Evolutionary conservation across 2,329 filamentous ascomycete species (phyloP).

Genomic region (Ophiostoma fasciatum): DNA sequence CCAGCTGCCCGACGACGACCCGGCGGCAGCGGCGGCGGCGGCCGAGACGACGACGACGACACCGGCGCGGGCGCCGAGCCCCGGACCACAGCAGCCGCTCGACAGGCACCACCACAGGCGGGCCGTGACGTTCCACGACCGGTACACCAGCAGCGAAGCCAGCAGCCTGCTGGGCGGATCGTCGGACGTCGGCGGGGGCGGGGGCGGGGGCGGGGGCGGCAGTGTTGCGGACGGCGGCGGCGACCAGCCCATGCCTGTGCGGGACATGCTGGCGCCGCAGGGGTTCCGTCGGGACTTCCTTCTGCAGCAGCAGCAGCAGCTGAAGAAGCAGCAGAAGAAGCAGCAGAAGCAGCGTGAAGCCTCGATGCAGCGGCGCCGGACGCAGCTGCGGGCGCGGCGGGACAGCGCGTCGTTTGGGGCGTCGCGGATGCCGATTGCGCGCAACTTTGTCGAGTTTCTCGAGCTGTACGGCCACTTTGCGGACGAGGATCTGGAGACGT

Average conservation of each 20-base stretch:
- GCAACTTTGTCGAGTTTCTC: conserved; percentile 61
- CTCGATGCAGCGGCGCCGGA: conserved; percentile 8
- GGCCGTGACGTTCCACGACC: conserved; percentile 52
- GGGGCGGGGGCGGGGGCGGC: conserved; percentile 10
- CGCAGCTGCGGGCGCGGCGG: conserved; percentile 7
- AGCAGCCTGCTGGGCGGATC: not conserved
- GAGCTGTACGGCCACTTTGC: conserved; percentile 65
- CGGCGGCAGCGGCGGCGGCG: not conserved
- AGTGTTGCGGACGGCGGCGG: conserved; percentile 15
- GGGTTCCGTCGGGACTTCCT: conserved; percentile 35
- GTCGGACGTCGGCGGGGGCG: not conserved
- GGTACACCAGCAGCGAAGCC: conserved; percentile 10
- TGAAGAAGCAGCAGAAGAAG: conserved; percentile 22
- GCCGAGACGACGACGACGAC: not conserved
- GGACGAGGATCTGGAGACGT: conserved; percentile 50
- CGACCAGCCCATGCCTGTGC: conserved; percentile 13
- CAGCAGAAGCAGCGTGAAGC: conserved; percentile 20
- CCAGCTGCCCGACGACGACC: too few species aligned
- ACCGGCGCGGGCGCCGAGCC: not conserved
- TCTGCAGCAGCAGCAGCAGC: conserved; percentile 21
- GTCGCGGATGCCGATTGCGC: conserved; percentile 37
- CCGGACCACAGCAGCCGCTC: not conserved
- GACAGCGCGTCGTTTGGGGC: conserved; percentile 6
- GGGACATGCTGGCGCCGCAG: conserved; percentile 25
- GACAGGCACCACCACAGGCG: conserved; percentile 23